phyloP scores from a whole-genome alignment of 176 grass and related monocot genomes.

The Olyra latifolia region DNA sequence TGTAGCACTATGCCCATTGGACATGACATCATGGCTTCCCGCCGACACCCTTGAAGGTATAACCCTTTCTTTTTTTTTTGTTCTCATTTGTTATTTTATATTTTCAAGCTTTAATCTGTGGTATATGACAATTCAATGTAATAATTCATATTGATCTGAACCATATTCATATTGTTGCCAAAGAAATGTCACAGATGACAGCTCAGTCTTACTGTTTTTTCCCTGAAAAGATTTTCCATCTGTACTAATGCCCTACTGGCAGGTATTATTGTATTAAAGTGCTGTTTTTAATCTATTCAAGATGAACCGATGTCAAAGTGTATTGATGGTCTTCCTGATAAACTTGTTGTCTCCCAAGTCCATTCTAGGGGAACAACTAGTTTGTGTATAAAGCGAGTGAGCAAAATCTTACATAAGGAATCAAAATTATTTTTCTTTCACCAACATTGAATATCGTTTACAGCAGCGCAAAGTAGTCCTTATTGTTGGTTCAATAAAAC shows the following conservation, averaged over 20 bases:
- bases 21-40: constrained; percentile 79
- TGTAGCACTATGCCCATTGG: constrained; percentile 75
- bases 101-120: not conserved
- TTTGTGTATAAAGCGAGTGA: not conserved
- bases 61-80: not conserved
- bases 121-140: not conserved
- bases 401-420: not conserved
- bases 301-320: not conserved
- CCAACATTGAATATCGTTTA: not conserved
- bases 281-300: not conserved
- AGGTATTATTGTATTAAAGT: not conserved
- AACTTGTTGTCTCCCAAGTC: not conserved
- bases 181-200: not conserved
- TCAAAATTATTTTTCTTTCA: not conserved
- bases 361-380: not conserved
- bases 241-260: not conserved
- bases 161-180: not conserved
- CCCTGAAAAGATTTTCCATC: not conserved
- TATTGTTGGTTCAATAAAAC: not conserved
- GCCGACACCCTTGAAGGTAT: constrained; percentile 66
- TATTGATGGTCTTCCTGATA: not conserved
- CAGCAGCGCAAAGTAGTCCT: not conserved
- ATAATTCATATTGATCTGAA: not conserved
- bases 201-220: not conserved
- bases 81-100: constrained; percentile 9